Base-by-base conservation (phyloP, 202 grass and related monocot species). In the Panicum hallii region DNA sequence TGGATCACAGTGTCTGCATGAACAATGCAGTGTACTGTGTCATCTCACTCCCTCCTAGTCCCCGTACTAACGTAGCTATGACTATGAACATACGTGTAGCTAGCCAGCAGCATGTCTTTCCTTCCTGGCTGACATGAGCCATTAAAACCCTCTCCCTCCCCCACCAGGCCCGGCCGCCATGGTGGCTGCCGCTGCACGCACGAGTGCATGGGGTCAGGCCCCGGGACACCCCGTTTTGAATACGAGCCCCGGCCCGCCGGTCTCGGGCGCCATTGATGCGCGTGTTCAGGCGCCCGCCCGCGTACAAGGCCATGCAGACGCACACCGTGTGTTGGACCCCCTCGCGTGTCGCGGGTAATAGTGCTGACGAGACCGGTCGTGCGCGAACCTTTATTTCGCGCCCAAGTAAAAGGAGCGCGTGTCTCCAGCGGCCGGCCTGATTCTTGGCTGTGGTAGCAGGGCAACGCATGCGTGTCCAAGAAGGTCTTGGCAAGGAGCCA, bases 71-170 rank as follows among this genome's bases (percentile, higher is more conserved):
- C 15, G 8, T 7, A 20, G 49, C 71, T 40, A 55, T 38, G 49
- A 40, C 16, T 11, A 52, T 54, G 71, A 56, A 75, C 72, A 74
- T 71, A 47, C 17, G 23, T 47, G n/a, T 70, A 53, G 12, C 12
- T 19, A 5, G 12, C 15, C 6, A 4, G 23, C 32, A 11, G 22
- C 47, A 6, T 49, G 13, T 19, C n/a, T 67, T 67, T 77, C 71
- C 66, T 12, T 12, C 10, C 13, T 61, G 62, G 67, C 76, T 71
- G 90, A 85, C 81, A 90, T 46, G 81, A 75, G 79, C 36, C 3
- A 38, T 82, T 54, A 84, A 78, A 62, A 66, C 38, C 82, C 82
- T 83, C 45, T 61, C 53, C 53, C 52, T 17, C 44, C 10, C 9
- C 9, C 44, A 46, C 4, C 36, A 38, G 36, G 36, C 36, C 36